Base-by-base conservation (phyloP, 2,329 filamentous ascomycete genomes). In the Curvularia hawaiiensis region DNA sequence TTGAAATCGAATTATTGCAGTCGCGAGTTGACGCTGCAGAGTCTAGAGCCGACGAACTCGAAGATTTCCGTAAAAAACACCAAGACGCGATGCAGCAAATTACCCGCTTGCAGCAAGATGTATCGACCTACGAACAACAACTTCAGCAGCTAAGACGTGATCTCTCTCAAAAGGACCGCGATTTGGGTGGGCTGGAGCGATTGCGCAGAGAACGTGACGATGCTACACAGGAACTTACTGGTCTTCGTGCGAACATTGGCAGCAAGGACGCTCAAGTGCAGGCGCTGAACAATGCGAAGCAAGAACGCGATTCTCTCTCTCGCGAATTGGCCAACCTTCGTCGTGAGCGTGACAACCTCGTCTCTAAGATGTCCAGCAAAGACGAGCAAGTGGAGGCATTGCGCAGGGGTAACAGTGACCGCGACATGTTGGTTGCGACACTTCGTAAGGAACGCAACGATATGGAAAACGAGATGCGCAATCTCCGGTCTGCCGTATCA, bases 1-100 rank as follows among this genome's bases (percentile, higher is more conserved):
- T 72, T n/a, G 75, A 78, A 43, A 66, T 78, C 16, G 69, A 77
- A 51, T 61, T 70, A 16, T 65, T 78, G 1, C 74, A 74, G 45
- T 67, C 72, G 1, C 65, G 74, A 30, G 67, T 78, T 8, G 73
- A 76, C 55, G 63, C 69, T 18, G 70, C 74, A 4, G 73, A 77
- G 56, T 63, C 68, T 18, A 69, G 69, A 38, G 69, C 68, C 16
- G 74, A 76, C 47, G 70, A 77, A 54, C 62, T 77, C 2, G 75
- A 78, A 24, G 70, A 74, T 35, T 73, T 65, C 60, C 72, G 72
- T 35, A 66, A 62, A 51, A 74, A 77, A 38, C 61, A 77, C 18
- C 69, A 70, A 49, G 69, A 76, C 39, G 66, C 70, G 1, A 70
- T 68, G 59, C 74, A 77, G 26, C 71, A 75, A 30, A 66, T 72